phyloP scores from a whole-genome alignment of 768 basidiomycete species.

The Gymnopilus junonius region DNA sequence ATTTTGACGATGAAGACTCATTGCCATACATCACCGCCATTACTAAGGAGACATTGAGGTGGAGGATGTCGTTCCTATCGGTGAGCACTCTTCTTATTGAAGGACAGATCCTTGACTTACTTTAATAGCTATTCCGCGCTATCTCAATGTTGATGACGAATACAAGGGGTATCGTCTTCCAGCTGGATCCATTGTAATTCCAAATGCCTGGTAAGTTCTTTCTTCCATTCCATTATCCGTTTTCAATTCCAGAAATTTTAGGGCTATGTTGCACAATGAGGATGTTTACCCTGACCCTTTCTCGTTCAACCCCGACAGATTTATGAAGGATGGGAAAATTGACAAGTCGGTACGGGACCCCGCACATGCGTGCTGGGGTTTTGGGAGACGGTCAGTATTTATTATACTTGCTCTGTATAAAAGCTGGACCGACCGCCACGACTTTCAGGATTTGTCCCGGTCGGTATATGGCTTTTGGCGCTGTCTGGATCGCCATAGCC shows the following conservation, averaged over 20 bases:
- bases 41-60: slow-evolving; percentile 34
- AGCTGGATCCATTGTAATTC: slow-evolving; percentile 33
- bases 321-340: slow-evolving; percentile 31
- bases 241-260: slow-evolving; percentile 11
- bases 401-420: neutral
- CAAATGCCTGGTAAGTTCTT: slow-evolving; percentile 34
- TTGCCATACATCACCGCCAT: slow-evolving; percentile 40
- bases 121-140: slow-evolving; percentile 15
- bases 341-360: slow-evolving; percentile 30
- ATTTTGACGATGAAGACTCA: slow-evolving; percentile 28
- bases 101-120: neutral
- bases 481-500: slow-evolving; percentile 29
- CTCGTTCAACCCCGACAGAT: slow-evolving; percentile 45
- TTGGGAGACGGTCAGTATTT: slow-evolving; percentile 29
- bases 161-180: slow-evolving; percentile 34
- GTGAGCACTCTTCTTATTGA: too few species aligned
- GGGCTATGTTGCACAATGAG: slow-evolving; percentile 46
- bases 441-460: slow-evolving; percentile 26
- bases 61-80: slow-evolving; percentile 36
- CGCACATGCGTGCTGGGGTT: slow-evolving; percentile 34
- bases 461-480: slow-evolving; percentile 27
- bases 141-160: slow-evolving; percentile 23
- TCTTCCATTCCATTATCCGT: neutral
- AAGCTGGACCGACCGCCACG: neutral
- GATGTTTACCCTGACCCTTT: slow-evolving; percentile 42